Evolutionary conservation across 306 rosid species (phyloP), one percentile per base, ranked within the genome.

Genomic region (Bauhinia variegata): DNA sequence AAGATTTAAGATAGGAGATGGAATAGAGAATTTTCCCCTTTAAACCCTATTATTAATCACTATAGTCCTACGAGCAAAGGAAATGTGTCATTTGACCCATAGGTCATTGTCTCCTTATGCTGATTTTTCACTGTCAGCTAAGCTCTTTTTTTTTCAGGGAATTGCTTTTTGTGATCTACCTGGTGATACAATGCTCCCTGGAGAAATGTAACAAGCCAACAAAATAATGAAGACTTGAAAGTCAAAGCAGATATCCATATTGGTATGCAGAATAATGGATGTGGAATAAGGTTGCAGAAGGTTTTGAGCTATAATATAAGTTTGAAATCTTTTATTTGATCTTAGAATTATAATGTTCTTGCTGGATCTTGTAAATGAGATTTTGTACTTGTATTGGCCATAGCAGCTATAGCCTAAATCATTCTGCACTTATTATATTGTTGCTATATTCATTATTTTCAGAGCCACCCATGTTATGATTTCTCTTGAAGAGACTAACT

Each of bases 161-260:
- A 58, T 90, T 60, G 96, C 91, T 62, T 81, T 84, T 41, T 93
- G 99, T 82, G 99, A 90, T 80, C 82, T 93, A 62, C 97, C 96
- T 8, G 97, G 84, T 71, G 97, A 93, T 80, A 93, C 99, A 18
- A 90, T 90, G 99, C 97, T 90, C 67, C 99, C 99, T 0, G 96
- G 97, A 75, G 99, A 93, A 83, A 85, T 93, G 97, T 93, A 80
- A 82, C 14, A 18, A 5, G 7, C 38, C 9, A 36, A 3, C 47
- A 23, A 37, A 37, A 39, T 63, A 31, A 18, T 1, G 0, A 52
- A 30, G 69, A 54, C 48, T 69, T 54, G 53, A 65, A 69, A 15
- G 33, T 23, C 70, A 65, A 9, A 32, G 43, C 50, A 51, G 55
- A 78, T 72, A 62, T n/a, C n/a, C n/a, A n/a, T n/a, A n/a, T n/a